Conservation (phyloP, 2,329 filamentous ascomycete species). For the Diplodia mutila region DNA sequence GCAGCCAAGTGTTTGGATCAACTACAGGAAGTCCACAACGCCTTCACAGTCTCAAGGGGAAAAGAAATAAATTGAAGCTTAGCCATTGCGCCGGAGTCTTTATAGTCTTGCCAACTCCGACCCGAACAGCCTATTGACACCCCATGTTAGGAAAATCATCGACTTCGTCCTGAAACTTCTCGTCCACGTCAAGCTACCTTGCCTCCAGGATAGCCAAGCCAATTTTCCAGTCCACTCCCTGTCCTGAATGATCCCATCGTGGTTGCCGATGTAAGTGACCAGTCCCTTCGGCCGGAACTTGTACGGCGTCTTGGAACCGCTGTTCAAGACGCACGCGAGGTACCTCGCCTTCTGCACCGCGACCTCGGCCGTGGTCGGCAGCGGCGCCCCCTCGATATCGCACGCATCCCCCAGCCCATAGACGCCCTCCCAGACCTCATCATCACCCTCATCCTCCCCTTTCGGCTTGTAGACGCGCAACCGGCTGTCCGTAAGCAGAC, state of each 20-base stretch:
- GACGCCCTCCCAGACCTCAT: slow-evolving; percentile 7
- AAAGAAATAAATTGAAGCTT: neutral
- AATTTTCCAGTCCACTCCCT: slow-evolving; percentile 46
- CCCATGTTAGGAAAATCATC: slow-evolving; percentile 42
- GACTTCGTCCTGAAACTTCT: slow-evolving; percentile 39
- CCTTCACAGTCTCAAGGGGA: neutral
- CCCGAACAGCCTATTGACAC: slow-evolving; percentile 38
- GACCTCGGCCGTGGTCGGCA: slow-evolving; percentile 45
- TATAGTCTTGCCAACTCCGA: slow-evolving; percentile 43
- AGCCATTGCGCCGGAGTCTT: neutral
- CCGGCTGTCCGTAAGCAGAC: slow-evolving; percentile 42
- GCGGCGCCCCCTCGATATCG: slow-evolving; percentile 42
- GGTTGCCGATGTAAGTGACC: slow-evolving; percentile 48
- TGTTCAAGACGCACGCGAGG: slow-evolving; percentile 38
- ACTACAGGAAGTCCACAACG: no score
- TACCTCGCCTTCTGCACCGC: slow-evolving; percentile 46
- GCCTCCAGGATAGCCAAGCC: slow-evolving; percentile 52
- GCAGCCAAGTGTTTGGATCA: no score
- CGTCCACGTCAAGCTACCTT: slow-evolving; percentile 43
- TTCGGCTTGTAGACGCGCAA: slow-evolving; percentile 37
- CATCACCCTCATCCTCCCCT: slow-evolving; percentile 31
- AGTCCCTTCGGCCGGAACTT: slow-evolving; percentile 45
- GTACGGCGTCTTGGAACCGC: slow-evolving; percentile 55
- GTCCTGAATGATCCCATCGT: slow-evolving; percentile 48
- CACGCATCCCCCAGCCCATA: slow-evolving; percentile 46